These are phyloP conservation scores for Penicillium malachiteum DNA, from an alignment of 495 filamentous ascomycete species.

Conservation along the genomic window DNA sequence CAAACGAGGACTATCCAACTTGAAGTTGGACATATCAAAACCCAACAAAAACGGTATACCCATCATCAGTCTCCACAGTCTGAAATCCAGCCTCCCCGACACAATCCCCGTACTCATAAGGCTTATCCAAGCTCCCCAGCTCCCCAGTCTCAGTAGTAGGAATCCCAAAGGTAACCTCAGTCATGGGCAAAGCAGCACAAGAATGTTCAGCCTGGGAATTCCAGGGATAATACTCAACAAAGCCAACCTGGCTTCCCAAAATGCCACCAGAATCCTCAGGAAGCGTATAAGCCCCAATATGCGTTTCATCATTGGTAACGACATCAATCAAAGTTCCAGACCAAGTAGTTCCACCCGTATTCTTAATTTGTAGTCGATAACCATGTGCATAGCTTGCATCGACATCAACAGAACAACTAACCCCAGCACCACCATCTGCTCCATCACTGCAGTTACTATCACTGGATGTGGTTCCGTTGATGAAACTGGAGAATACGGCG, in stretches of 20 bases:
- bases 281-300: slow-evolving; percentile 27
- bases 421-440: slow-evolving; percentile 29
- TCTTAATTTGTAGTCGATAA: slow-evolving; percentile 23
- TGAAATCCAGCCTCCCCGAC: slow-evolving; percentile 23
- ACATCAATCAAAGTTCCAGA: slow-evolving; percentile 26
- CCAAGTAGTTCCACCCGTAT: slow-evolving; percentile 27
- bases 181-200: slow-evolving; percentile 21
- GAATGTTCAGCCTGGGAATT: slow-evolving; percentile 15
- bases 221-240: slow-evolving; percentile 32
- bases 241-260: slow-evolving; percentile 18
- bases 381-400: slow-evolving; percentile 11
- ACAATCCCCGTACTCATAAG: slow-evolving; percentile 35
- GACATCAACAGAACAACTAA: slow-evolving; percentile 27
- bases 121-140: slow-evolving; percentile 9
- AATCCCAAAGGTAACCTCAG: slow-evolving; percentile 20
- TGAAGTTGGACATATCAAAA: slow-evolving; percentile 9
- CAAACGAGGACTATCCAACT: no score
- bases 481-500: slow-evolving; percentile 32
- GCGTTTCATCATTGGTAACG: slow-evolving; percentile 13
- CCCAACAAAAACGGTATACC: slow-evolving; percentile 22
- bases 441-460: slow-evolving; percentile 26
- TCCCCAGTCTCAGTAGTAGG: slow-evolving; percentile 13
- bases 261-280: slow-evolving; percentile 22
- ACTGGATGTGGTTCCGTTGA: slow-evolving; percentile 18
- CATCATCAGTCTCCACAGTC: slow-evolving; percentile 5